phyloP scores from a whole-genome alignment of 345 rosid species.

The Rhodamnia rubescens region DNA sequence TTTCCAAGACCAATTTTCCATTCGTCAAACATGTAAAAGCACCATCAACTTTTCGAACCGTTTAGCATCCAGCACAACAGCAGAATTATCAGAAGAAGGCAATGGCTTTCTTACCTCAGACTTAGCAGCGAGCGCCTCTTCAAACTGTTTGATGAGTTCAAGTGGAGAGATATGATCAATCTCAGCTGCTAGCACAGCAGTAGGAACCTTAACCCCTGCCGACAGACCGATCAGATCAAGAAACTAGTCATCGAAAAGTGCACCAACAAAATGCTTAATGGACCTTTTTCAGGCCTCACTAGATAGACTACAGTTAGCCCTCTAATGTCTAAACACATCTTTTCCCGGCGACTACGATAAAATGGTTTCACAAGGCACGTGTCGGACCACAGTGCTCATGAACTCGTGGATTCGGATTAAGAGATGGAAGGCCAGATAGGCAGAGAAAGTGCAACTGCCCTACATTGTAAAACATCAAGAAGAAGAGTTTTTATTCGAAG shows the following conservation, averaged over 20 bases:
- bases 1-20: not conserved
- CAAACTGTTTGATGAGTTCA: conserved; percentile 26
- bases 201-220: conserved; percentile 25
- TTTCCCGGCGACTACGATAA: not conserved
- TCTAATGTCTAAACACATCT: not conserved
- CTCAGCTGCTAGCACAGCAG: conserved; percentile 30
- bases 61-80: not conserved
- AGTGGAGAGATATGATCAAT: conserved; percentile 23
- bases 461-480: not conserved
- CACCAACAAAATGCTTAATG: not conserved
- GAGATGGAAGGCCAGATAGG: not conserved
- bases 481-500: not conserved
- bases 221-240: not conserved
- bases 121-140: conserved; percentile 23
- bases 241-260: not conserved
- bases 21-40: not conserved
- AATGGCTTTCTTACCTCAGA: conserved; percentile 13
- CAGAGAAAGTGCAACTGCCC: not conserved
- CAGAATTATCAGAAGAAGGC: not conserved
- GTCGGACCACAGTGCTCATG: not conserved
- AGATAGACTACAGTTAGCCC: not conserved
- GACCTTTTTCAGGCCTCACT: not conserved
- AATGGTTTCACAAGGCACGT: not conserved
- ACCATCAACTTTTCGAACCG: not conserved
- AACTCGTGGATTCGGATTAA: not conserved